A percentile compares a stretch with the other conserved stretches of the same genome.
phyloP scores from a whole-genome alignment of 164 flowering plant genomes.

The Buxus sempervirens region DNA sequence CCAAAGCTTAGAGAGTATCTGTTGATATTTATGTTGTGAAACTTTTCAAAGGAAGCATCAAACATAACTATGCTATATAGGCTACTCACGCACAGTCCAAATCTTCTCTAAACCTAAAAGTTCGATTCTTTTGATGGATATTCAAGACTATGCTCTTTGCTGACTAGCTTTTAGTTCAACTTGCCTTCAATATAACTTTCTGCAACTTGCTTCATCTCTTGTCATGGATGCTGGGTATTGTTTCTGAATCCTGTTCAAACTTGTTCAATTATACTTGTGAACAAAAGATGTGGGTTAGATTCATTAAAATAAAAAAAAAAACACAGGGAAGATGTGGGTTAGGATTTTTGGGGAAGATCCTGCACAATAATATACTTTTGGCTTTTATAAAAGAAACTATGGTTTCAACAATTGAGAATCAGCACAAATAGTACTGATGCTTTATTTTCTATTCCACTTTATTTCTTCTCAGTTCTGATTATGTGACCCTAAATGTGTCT shows the following conservation, averaged over 20 bases:
- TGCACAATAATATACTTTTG: no score
- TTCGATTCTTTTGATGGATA: neutral
- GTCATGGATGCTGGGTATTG: neutral
- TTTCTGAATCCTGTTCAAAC: neutral
- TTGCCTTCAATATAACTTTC: neutral
- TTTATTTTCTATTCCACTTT: neutral
- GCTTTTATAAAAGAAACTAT: no score
- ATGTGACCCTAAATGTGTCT: neutral
- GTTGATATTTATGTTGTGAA: no score
- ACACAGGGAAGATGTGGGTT: no score
- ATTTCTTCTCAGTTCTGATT: neutral
- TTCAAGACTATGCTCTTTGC: neutral
- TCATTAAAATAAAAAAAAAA: no score
- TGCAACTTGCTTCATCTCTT: neutral
- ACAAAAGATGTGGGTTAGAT: neutral
- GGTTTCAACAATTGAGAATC: no score
- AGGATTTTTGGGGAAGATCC: conserved; percentile 89
- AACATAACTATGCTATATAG: neutral
- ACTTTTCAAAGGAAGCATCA: no score
- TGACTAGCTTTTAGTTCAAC: neutral
- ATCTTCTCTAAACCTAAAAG: neutral
- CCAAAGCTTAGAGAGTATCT: no score
- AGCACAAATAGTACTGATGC: no score
- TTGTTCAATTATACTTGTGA: neutral
- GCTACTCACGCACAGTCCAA: neutral